Evolutionary conservation across 2,329 filamentous ascomycete genomes (phyloP), one percentile per base, ranked within the genome.

Genomic region (Fusarium ambrosium): DNA sequence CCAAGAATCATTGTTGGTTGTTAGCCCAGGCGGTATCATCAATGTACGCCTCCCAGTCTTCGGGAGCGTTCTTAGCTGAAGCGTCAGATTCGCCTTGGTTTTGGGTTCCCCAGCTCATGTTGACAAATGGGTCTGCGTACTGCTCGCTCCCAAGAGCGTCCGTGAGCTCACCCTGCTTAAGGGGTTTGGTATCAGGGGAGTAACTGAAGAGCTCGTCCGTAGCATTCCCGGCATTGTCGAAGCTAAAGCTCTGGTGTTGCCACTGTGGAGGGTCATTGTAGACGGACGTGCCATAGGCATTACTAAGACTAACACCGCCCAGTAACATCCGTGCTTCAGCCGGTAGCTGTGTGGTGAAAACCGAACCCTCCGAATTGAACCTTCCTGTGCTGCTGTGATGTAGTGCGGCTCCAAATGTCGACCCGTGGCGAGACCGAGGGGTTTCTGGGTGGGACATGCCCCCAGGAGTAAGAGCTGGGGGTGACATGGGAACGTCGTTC

Each of bases 301-400:
- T 64, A 20, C 45, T 65, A 37, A 75, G 58, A 11, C 70, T 72
- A 16, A 72, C 41, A 4, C 37, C 69, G 20, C 73, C 77, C 48
- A 77, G 74, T 14, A 87, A 79, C 83, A 85, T 84, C 73, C 83
- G 86, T 2, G 84, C 81, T 59, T 87, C 85, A 2, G 82, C 72
- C 0, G 86, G 81, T 8, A 87, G 74, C 68, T 86, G 83, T 0
- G 84, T 76, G 0, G 85, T 87, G 62, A 87, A 87, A 1, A 78
- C 79, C 1, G 85, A 86, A 1, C 72, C 70, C 3, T 74, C 72
- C 1, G 79, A 66, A 41, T 72, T 64, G 55, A 75, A 66, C 22
- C 76, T 70, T 68, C 67, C 70, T 73, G 60, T 80, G 2, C 76
- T 73, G 51, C 78, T 77, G n/a, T 45, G 48, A n/a, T 65, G 60